Conservation (phyloP, 2,329 filamentous ascomycete species). For the Diaporthe australafricana region DNA sequence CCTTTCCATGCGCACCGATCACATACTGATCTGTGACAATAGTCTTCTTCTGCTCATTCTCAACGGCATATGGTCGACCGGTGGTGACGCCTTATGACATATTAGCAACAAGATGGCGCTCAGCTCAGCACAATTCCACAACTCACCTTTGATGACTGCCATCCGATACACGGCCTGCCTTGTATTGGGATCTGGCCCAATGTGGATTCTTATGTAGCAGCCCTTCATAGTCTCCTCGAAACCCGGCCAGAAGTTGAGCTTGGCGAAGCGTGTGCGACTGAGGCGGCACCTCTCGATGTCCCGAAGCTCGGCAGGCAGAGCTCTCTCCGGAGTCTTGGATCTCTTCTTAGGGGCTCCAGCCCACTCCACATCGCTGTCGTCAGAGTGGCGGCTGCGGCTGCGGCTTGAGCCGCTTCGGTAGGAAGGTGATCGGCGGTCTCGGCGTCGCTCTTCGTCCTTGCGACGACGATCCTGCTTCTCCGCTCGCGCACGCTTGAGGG, state of each 20-base stretch:
- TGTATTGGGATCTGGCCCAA: slow-evolving; percentile 80
- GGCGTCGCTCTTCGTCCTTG: slow-evolving; percentile 71
- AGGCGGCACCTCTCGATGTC: slow-evolving; percentile 88
- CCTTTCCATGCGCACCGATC: slow-evolving; percentile 83
- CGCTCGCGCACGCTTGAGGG: slow-evolving; percentile 69
- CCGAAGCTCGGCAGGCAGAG: slow-evolving; percentile 77
- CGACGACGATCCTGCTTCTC: slow-evolving; percentile 74
- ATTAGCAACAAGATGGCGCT: slow-evolving; percentile 40
- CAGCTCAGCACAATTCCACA: not conserved
- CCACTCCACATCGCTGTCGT: slow-evolving; percentile 84
- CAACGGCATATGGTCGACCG: slow-evolving; percentile 86
- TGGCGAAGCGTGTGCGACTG: slow-evolving; percentile 85
- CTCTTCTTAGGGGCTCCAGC: slow-evolving; percentile 64
- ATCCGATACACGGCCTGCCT: slow-evolving; percentile 87
- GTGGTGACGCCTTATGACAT: slow-evolving; percentile 73
- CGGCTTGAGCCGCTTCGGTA: slow-evolving; percentile 49
- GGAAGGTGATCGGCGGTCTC: slow-evolving; percentile 59
- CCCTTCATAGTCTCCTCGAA: slow-evolving; percentile 86
- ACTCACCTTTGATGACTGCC: slow-evolving; percentile 84
- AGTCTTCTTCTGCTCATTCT: slow-evolving; percentile 76
- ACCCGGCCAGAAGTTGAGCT: slow-evolving; percentile 92
- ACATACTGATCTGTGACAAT: slow-evolving; percentile 91
- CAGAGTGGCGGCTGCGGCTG: slow-evolving; percentile 51
- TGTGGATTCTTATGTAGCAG: slow-evolving; percentile 86
- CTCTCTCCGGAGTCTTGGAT: slow-evolving; percentile 68